Percentiles rank a stretch among this genome's conserved stretches.
These are phyloP conservation scores for Pseudogymnoascus sp. DNA, from an alignment of 2,329 filamentous ascomycete species.

Conservation along the genomic window DNA sequence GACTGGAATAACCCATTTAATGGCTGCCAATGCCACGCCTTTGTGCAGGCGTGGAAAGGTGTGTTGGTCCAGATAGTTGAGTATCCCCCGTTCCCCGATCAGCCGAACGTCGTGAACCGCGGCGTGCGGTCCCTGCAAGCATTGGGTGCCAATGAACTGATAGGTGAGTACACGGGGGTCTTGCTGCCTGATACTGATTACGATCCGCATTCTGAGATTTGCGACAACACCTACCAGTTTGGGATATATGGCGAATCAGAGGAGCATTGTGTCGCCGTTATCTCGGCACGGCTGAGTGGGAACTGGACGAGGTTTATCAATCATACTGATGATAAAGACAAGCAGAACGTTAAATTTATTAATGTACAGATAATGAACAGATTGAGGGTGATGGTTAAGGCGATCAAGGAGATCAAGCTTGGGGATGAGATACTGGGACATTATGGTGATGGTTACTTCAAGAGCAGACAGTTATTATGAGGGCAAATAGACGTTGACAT, in stretches of 20 bases:
- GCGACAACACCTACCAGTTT: background rate
- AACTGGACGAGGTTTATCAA: slow-evolving; percentile 12
- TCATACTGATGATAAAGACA: background rate
- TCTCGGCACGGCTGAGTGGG: background rate
- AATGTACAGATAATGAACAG: background rate
- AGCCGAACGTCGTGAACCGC: background rate
- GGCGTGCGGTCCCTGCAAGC: background rate
- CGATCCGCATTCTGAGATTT: background rate
- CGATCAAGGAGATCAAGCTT: background rate
- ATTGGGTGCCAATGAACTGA: background rate
- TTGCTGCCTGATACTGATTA: background rate
- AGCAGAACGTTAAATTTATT: background rate
- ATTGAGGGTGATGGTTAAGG: background rate
- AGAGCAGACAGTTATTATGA: background rate
- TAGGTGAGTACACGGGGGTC: background rate
- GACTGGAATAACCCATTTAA: background rate
- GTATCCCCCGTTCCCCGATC: background rate
- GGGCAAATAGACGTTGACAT: background rate
- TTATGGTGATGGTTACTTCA: background rate
- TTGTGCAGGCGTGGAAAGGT: background rate
- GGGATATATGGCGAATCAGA: background rate
- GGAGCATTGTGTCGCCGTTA: background rate
- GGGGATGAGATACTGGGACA: background rate
- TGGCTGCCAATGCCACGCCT: background rate
- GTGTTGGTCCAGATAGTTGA: background rate